Percentiles rank a stretch among this genome's conserved stretches.
These are phyloP conservation scores for Colletotrichum lini DNA, from an alignment of 2,329 filamentous ascomycete species.

Conservation along the genomic window DNA sequence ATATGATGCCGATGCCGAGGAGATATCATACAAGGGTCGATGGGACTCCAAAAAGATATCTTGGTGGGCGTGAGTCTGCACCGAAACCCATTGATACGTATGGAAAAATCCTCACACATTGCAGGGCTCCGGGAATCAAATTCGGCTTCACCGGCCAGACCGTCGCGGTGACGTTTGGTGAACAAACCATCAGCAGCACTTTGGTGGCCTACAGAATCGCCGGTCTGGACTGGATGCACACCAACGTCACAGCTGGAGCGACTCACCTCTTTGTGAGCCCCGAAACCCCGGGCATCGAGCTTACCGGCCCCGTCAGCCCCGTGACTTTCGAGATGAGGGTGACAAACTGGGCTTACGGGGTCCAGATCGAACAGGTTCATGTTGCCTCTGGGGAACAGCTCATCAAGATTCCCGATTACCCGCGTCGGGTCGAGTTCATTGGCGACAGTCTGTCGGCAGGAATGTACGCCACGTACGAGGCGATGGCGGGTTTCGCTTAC, in stretches of 20 bases:
- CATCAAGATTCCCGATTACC: constrained; percentile 56
- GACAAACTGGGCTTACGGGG: constrained; percentile 73
- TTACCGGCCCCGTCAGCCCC: constrained; percentile 59
- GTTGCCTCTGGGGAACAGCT: constrained; percentile 61
- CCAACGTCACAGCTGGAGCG: constrained; percentile 69
- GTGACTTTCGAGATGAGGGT: constrained; percentile 71
- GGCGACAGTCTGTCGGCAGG: constrained; percentile 67
- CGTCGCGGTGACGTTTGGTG: constrained; percentile 69
- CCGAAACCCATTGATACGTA: constrained; percentile 11
- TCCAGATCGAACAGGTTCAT: constrained; percentile 69
- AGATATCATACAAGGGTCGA: constrained; percentile 73
- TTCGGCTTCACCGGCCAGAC: constrained; percentile 68
- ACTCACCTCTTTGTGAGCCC: constrained; percentile 69
- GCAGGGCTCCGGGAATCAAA: constrained; percentile 66
- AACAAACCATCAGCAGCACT: constrained; percentile 62
- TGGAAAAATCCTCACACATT: background rate
- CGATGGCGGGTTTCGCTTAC: constrained; percentile 69
- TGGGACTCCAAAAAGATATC: constrained; percentile 74
- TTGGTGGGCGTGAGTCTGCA: constrained; percentile 69
- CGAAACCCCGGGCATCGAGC: constrained; percentile 59
- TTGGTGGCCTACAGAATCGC: constrained; percentile 71
- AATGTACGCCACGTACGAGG: constrained; percentile 72
- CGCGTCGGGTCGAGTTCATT: constrained; percentile 59
- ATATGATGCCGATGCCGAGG: constrained; percentile 65
- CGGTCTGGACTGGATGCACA: constrained; percentile 72